Evolutionary conservation across 805 yeast species (phyloP), one percentile per base, ranked within the genome.

Genomic region (Lachancea waltii): DNA sequence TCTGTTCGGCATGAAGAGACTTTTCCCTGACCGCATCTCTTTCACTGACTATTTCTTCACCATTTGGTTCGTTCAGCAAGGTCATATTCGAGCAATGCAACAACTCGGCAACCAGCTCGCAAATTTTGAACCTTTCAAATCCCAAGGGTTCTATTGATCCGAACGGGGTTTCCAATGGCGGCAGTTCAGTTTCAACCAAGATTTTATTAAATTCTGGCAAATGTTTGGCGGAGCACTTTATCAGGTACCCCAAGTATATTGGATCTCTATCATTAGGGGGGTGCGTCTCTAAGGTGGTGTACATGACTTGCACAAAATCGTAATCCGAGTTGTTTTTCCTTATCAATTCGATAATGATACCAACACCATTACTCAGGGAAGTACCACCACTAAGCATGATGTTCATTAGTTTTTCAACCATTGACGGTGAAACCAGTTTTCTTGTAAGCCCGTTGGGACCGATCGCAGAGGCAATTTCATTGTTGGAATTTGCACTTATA

Each of bases 41-140:
- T 43, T 82, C 80, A 24, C 65, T 58, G 18, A 87, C 75, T 23
- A 86, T 70, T 32, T 67, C 67, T 53, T 85, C 79, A 36, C 89
- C 89, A 26, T 72, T 68, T 23, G 73, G 75, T 43, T 89, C 89
- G 58, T 90, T 92, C 41, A 92, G 70, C 20, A 92, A 68, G 3
- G 84, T 85, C 95, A 92, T 92, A 62, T 92, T 92, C 8, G 96
- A 86, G 56, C 98, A 92, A 62, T 92, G 98, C 36, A 92, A 68
- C 31, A 92, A 69, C 56, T 92, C 98, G 0, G 98, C 98, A 30
- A 90, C 79, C 29, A 92, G 69, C 63, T 92, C 98, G 50, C 96
- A 83, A 14, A 92, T 75, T 53, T 90, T 85, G 64, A 92, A 92
- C 48, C 95, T 72, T 51, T 92, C 95, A 60, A 92, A 85, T 1